These are phyloP conservation scores for Hydnomerulius pinastri DNA, from an alignment of 768 basidiomycete species.

Conservation along the genomic window DNA sequence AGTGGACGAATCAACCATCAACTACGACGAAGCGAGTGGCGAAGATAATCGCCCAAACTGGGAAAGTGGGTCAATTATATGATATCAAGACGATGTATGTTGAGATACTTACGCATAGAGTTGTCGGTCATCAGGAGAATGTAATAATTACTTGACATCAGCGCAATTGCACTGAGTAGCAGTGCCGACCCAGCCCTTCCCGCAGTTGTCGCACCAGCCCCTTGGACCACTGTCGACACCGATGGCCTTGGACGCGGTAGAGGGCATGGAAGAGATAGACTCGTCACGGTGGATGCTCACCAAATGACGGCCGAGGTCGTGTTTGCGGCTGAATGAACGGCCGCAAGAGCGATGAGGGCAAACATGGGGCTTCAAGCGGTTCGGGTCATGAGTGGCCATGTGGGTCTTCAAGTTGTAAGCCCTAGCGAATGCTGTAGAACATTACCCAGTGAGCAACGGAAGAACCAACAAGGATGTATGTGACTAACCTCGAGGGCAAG, in stretches of 20 bases:
- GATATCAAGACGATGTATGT: not conserved
- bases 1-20: slow-evolving; percentile 40
- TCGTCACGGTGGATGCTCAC: slow-evolving; percentile 84
- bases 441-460: slow-evolving; percentile 10
- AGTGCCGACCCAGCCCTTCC: slow-evolving; percentile 64
- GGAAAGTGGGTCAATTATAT: slow-evolving; percentile 23
- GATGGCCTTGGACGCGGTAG: slow-evolving; percentile 48
- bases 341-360: slow-evolving; percentile 87
- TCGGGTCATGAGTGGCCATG: slow-evolving; percentile 92
- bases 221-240: slow-evolving; percentile 68
- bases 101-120: slow-evolving; percentile 30
- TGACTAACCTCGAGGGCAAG: slow-evolving; percentile 68
- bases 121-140: slow-evolving; percentile 10
- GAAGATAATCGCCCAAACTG: slow-evolving; percentile 36
- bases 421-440: slow-evolving; percentile 74
- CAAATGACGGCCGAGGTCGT: slow-evolving; percentile 89
- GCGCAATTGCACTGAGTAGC: slow-evolving; percentile 59
- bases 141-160: slow-evolving; percentile 56
- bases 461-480: not conserved
- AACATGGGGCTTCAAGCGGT: slow-evolving; percentile 84
- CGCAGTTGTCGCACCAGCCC: slow-evolving; percentile 74
- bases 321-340: slow-evolving; percentile 91
- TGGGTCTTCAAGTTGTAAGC: slow-evolving; percentile 97
- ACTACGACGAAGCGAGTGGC: slow-evolving; percentile 43
- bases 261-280: slow-evolving; percentile 43